These are phyloP conservation scores for Camelina hispida DNA, from an alignment of 345 rosid species.

Conservation along the genomic window DNA sequence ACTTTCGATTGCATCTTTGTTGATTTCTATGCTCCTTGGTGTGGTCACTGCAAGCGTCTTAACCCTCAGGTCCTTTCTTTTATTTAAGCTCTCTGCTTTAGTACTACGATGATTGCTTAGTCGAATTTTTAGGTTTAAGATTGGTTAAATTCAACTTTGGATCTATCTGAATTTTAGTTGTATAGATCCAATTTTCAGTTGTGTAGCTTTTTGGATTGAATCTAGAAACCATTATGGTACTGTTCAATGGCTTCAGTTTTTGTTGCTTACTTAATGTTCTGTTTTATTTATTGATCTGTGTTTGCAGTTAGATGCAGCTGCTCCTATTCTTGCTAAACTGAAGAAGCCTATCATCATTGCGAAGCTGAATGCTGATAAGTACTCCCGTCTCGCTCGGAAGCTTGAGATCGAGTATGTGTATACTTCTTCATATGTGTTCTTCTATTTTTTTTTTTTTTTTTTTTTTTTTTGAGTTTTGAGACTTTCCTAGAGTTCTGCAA, in stretches of 20 bases:
- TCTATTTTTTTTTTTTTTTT: background rate
- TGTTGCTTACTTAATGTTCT: background rate
- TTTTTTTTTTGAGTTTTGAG: no score
- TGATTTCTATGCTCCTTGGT: constrained; percentile 98
- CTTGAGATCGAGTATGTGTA: constrained; percentile 74
- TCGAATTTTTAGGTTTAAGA: constrained; percentile 12
- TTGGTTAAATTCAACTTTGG: background rate
- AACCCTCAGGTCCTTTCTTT: constrained; percentile 67
- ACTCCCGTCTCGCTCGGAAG: constrained; percentile 66
- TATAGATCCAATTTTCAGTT: background rate
- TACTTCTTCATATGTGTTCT: background rate
- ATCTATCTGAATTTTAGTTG: background rate
- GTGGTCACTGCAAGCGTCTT: constrained; percentile 97
- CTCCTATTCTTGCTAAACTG: constrained; percentile 68
- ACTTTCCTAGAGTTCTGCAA: no score
- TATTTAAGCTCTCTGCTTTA: background rate
- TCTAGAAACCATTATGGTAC: background rate
- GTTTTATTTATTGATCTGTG: background rate
- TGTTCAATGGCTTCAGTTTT: background rate
- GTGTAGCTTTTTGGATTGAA: no score
- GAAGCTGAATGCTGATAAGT: constrained; percentile 87
- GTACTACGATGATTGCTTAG: background rate
- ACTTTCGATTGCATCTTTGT: constrained; percentile 75
- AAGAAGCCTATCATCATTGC: constrained; percentile 84
- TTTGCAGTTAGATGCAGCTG: constrained; percentile 89